A percentile compares a stretch with the other conserved stretches of the same genome.
phyloP scores from a whole-genome alignment of 2,329 filamentous ascomycete species.

The Aureobasidium sp. region DNA sequence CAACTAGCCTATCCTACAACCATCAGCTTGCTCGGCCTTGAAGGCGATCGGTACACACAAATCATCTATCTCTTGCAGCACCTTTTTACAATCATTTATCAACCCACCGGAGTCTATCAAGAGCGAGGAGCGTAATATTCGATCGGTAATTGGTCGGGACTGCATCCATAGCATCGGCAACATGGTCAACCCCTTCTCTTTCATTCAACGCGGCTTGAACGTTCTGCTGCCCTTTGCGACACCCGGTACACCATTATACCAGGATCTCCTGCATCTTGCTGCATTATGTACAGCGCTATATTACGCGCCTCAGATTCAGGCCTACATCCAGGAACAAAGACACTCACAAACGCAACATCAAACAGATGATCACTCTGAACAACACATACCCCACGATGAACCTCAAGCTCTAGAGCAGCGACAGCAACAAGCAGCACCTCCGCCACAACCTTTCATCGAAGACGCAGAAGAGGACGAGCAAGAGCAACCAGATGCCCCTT shows the following conservation, averaged over 20 bases:
- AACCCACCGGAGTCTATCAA: neutral
- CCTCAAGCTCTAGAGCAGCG: neutral
- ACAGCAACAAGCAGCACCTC: neutral
- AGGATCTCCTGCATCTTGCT: constrained; percentile 41
- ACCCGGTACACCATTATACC: constrained; percentile 38
- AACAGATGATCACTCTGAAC: constrained; percentile 12
- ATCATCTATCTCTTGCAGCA: neutral
- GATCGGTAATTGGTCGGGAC: neutral
- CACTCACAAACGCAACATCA: neutral
- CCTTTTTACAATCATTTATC: no score
- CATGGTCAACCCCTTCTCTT: constrained; percentile 1
- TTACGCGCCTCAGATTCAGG: constrained; percentile 41
- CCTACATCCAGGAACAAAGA: constrained; percentile 25
- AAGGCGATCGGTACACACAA: neutral
- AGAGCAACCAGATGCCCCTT: constrained; percentile 3
- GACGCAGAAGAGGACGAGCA: constrained; percentile 15
- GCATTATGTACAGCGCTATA: constrained; percentile 40
- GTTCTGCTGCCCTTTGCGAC: constrained; percentile 43
- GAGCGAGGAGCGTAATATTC: neutral
- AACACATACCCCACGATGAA: neutral
- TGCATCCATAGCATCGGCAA: neutral
- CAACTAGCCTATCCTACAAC: neutral
- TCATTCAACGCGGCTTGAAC: constrained; percentile 28
- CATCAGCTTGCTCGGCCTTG: neutral
- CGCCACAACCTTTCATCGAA: constrained; percentile 4